Base-by-base conservation (phyloP, 2,329 filamentous ascomycete genomes). In the Fusarium multiceps region DNA sequence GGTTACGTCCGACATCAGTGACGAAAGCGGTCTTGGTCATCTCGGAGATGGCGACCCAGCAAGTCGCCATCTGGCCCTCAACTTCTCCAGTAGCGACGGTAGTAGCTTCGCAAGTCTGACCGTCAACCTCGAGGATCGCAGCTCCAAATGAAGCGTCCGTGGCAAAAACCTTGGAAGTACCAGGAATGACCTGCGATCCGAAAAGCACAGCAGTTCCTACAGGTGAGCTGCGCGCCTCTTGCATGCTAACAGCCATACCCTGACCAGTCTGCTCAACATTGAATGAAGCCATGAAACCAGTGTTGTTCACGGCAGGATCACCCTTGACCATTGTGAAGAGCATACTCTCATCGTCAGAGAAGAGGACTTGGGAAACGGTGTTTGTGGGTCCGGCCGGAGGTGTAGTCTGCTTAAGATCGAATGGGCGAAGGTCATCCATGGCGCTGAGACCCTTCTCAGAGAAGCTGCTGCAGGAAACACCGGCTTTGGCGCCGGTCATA, bases 281-380 rank as follows among this genome's bases (percentile, higher is more conserved):
- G 63, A 88, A 88, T 1, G 82, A 76, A 0, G 85, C 84, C 13
- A 90, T 61, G 69, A 88, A 90, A 0, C 88, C 88, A 0, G 83
- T 86, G 55, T 85, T 88, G 74, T 88, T 88, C 7, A 77, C 77
- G 0, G 80, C 69, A 0, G 86, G 86, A 57, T 89, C 82, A 2
- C 89, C 89, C 77, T 91, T 91, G 42, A 90, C 87, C 2, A 86
- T 88, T 0, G 85, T 82, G 53, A 86, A 82, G 1, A 91, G 78
- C 3, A 78, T 81, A 0, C 75, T 78, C 65, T 87, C 82, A 55
- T 90, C 87, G 0, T 76, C 76, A 1, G 86, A 87, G 78, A 90
- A 90, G 74, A 89, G 87, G 0, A 84, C 81, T 10, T 90, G 87
- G 0, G 88, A 89, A 4, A 90, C 82, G 0, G 86, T 89, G 75